Percentiles rank a stretch among this genome's conserved stretches.
Evolutionary conservation across 2,329 filamentous ascomycete genomes (phyloP).

Genomic region (Ceratocystis smalleyi): DNA sequence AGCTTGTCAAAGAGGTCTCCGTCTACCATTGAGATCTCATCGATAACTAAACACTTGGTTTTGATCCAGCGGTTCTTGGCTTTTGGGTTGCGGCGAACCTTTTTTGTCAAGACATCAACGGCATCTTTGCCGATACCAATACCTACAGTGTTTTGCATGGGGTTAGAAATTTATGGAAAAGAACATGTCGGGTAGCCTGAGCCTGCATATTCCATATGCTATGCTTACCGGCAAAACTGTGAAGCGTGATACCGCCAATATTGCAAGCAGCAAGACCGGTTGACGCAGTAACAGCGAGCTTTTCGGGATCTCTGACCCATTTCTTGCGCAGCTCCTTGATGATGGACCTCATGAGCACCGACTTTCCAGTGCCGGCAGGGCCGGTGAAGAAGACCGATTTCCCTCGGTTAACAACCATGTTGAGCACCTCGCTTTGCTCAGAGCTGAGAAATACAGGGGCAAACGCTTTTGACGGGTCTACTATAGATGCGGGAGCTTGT

Average conservation of each 20-base stretch:
- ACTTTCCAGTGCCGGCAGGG: constrained; percentile 92
- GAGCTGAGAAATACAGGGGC: constrained; percentile 56
- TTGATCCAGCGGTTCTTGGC: constrained; percentile 77
- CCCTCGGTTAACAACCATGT: constrained; percentile 61
- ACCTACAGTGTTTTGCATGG: constrained; percentile 19
- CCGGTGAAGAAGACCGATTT: constrained; percentile 97
- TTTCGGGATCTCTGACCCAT: constrained; percentile 59
- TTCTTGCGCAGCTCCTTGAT: constrained; percentile 69
- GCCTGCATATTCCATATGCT: no score
- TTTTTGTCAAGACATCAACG: constrained; percentile 64
- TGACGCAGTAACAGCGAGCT: constrained; percentile 84
- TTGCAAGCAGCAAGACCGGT: constrained; percentile 94
- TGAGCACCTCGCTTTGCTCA: constrained; percentile 72
- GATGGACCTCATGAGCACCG: constrained; percentile 83
- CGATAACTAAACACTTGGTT: constrained; percentile 76
- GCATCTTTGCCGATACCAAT: constrained; percentile 91
- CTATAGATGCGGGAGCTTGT: background rate
- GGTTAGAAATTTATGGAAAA: constrained; percentile 4
- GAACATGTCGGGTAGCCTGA: background rate
- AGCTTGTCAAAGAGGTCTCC: constrained; percentile 94
- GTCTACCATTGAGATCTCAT: constrained; percentile 98
- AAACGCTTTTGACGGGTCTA: constrained; percentile 27
- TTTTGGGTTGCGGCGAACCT: constrained; percentile 77
- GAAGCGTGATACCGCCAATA: constrained; percentile 84
- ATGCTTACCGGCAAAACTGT: constrained; percentile 69